A percentile compares a stretch with the other conserved stretches of the same genome.
These are phyloP conservation scores for Aegilops speltoides DNA, from an alignment of 176 grass and related monocot species.

Conservation along the genomic window DNA sequence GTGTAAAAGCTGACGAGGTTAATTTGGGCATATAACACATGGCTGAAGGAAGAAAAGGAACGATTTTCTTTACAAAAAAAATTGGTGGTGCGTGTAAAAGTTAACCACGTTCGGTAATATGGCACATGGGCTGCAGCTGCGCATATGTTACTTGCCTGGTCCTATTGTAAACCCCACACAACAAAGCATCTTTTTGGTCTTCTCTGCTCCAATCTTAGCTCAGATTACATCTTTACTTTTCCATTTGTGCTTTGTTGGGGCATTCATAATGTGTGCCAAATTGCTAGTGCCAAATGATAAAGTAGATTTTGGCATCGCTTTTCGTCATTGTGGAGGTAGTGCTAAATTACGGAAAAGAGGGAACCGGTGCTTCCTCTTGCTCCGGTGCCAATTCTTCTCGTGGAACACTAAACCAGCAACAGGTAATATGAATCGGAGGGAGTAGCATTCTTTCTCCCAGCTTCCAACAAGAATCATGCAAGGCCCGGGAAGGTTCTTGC, in stretches of 20 bases:
- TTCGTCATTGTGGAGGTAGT: too few relatives aligned
- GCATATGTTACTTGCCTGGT: constrained; percentile 23
- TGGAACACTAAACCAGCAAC: too few relatives aligned
- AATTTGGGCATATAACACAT: constrained; percentile 16
- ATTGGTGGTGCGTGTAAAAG: not conserved
- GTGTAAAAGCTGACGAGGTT: constrained; percentile 7
- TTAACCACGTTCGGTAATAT: constrained; percentile 28
- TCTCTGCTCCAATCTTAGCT: not conserved
- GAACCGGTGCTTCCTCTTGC: too few relatives aligned
- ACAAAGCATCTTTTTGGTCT: not conserved
- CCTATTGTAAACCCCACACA: not conserved
- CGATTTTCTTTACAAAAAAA: not conserved
- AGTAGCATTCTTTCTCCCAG: too few relatives aligned
- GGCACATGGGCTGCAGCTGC: not conserved
- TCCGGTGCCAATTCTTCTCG: too few relatives aligned
- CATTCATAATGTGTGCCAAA: too few relatives aligned
- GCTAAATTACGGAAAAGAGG: too few relatives aligned
- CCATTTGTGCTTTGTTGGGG: not conserved
- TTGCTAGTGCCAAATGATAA: too few relatives aligned
- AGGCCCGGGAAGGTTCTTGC: too few relatives aligned
- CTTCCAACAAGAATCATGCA: too few relatives aligned
- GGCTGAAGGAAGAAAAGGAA: not conserved
- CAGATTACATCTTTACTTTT: not conserved
- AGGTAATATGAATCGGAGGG: too few relatives aligned
- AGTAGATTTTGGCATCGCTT: too few relatives aligned